A percentile compares a stretch with the other conserved stretches of the same genome.
phyloP scores from a whole-genome alignment of 2,329 filamentous ascomycete genomes.

The Pseudocercospora fijiensis region DNA sequence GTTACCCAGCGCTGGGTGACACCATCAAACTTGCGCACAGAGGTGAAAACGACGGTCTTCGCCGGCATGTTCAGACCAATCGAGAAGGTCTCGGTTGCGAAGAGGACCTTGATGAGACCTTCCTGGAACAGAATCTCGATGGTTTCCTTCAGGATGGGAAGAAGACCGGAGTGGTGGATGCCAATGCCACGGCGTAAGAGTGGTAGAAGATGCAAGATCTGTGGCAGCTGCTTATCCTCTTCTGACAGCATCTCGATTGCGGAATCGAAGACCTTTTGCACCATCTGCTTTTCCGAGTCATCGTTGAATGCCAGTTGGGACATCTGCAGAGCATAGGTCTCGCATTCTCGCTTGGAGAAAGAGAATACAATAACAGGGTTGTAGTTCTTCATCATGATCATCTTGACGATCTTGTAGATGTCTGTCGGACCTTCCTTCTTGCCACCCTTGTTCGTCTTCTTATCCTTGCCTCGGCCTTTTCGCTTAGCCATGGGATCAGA shows the following conservation, averaged over 20 bases:
- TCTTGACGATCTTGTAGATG: slow-evolving; percentile 96
- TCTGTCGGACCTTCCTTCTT: slow-evolving; percentile 68
- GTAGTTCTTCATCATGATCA: slow-evolving; percentile 97
- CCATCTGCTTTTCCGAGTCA: slow-evolving; percentile 91
- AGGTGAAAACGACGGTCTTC: slow-evolving; percentile 98
- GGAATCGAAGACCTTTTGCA: slow-evolving; percentile 87
- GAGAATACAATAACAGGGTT: slow-evolving; percentile 99
- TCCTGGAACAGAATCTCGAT: slow-evolving; percentile 99
- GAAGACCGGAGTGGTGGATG: slow-evolving; percentile 91
- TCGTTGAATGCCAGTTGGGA: slow-evolving; percentile 91
- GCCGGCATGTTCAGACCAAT: slow-evolving; percentile 99
- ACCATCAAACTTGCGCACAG: slow-evolving; percentile 93
- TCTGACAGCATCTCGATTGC: slow-evolving; percentile 91
- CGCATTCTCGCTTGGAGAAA: slow-evolving; percentile 97
- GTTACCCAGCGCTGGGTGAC: slow-evolving; percentile 77
- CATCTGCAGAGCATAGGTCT: slow-evolving; percentile 84
- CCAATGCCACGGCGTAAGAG: slow-evolving; percentile 88
- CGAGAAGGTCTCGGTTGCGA: slow-evolving; percentile 97
- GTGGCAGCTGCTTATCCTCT: slow-evolving; percentile 82
- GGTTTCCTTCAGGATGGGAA: slow-evolving; percentile 96
- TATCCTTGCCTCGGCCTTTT: slow-evolving; percentile 87
- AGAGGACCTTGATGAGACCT: slow-evolving; percentile 94
- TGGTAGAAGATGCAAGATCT: slow-evolving; percentile 87
- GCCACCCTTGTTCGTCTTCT: slow-evolving; percentile 88
- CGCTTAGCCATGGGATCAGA: slow-evolving; percentile 74